Base-by-base conservation (phyloP, 176 grass and related monocot genomes). In the Raddia distichophylla region DNA sequence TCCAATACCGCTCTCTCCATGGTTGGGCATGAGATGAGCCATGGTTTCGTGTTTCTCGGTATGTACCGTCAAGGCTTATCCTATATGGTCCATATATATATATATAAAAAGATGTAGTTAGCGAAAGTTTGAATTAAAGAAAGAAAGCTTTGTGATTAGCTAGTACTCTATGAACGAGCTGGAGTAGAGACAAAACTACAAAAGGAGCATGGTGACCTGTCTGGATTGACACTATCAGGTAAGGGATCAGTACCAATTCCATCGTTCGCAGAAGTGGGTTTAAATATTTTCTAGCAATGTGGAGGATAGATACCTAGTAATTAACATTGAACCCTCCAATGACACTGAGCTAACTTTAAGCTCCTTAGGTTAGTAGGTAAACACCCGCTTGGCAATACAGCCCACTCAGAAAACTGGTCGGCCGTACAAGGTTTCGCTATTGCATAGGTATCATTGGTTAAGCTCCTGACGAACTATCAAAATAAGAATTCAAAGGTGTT, bases 341-440 rank as follows among this genome's bases (percentile, higher is more conserved):
- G 7, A 5, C 43, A 15, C 12, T n/a, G 44, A 66, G 45, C 15
- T 57, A 46, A 3, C 13, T 65, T 74, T 44, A 18, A 65, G 59
- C 51, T 0, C 35, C 14, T 20, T 43, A 2, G 43, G 17, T 20
- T 27, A 2, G 37, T 40, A 70, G 61, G 44, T 43, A 42, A 44
- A 40, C 7, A 8, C 19, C 78, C 63, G 70, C 85, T 71, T 70
- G 85, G n/a, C 22, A 11, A 82, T 87, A 64, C 72, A 6, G 19
- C 11, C 55, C 11, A 69, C 11, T 2, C 16, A 14, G 7, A 10
- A 62, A 76, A 48, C 46, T 47, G 63, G 71, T 44, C 44, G 14
- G 20, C 37, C 7, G 16, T 6, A 74, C 80, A 63, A 17, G 80
- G 70, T 74, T 83, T 66, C 60, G 37, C 35, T 18, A 46, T 45